phyloP scores from a whole-genome alignment of 495 filamentous ascomycete species.

The Schizothecium vesticola region DNA sequence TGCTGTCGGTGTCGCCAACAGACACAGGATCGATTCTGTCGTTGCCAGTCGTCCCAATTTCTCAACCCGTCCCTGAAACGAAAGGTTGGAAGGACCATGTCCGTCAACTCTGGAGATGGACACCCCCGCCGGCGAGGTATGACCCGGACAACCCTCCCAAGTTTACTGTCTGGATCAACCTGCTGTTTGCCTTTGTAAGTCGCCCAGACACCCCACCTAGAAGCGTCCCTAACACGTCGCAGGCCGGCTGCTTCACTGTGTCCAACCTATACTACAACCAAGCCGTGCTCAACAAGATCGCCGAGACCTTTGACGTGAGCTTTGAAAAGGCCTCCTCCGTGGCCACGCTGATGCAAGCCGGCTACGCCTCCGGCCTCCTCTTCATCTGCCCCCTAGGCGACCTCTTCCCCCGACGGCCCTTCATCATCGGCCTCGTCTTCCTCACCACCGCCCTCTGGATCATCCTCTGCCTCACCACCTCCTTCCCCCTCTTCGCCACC shows the following conservation, averaged over 20 bases:
- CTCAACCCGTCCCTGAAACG: not conserved
- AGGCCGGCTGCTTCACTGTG: constrained; percentile 44
- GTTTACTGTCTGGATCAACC: constrained; percentile 31
- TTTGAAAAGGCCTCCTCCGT: constrained; percentile 54
- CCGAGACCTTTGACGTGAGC: constrained; percentile 54
- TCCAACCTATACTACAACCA: constrained; percentile 69
- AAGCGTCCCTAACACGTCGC: constrained; percentile 8
- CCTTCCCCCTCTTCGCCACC: constrained; percentile 58
- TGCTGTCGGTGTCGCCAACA: not conserved
- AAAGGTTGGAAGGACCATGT: not conserved
- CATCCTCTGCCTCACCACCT: constrained; percentile 62
- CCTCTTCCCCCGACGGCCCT: constrained; percentile 61
- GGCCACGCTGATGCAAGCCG: constrained; percentile 75
- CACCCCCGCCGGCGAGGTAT: constrained; percentile 26
- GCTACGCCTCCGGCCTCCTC: constrained; percentile 69
- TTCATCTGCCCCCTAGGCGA: constrained; percentile 78
- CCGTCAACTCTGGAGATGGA: constrained; percentile 19
- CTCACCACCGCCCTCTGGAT: constrained; percentile 66
- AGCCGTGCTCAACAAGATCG: constrained; percentile 60
- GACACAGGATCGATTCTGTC: not conserved
- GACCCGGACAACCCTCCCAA: constrained; percentile 30
- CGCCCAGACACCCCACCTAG: too few relatives aligned
- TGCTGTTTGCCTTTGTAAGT: constrained; percentile 30
- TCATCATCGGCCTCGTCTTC: constrained; percentile 60
- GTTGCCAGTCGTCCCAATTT: not conserved